Evolutionary conservation across 495 filamentous ascomycete genomes (phyloP).

Genomic region (Cercophora scortea): DNA sequence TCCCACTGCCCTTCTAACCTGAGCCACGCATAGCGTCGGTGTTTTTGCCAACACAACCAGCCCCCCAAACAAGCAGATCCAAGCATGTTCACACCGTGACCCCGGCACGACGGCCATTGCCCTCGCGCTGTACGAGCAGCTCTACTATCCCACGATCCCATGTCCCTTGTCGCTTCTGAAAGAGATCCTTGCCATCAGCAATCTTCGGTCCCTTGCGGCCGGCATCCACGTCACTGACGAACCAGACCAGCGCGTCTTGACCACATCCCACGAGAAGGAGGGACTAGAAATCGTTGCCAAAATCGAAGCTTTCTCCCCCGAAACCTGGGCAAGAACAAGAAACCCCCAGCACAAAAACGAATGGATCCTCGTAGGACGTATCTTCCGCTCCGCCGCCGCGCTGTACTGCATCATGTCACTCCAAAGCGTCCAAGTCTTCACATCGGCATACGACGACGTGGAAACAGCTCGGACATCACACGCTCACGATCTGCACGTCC

Average conservation of each 20-base stretch:
- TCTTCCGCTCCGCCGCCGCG: constrained; percentile 18
- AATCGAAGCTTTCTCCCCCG: constrained; percentile 17
- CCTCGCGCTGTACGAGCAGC: constrained; percentile 7
- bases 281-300: constrained; percentile 1
- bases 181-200: constrained; percentile 20
- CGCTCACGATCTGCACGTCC: too few relatives aligned
- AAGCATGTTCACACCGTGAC: constrained; percentile 1
- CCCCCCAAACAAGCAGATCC: constrained; percentile 17
- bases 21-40: constrained; percentile 9
- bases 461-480: too few relatives aligned
- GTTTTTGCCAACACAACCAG: constrained; percentile 27
- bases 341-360: constrained; percentile 8
- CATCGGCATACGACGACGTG: too few relatives aligned
- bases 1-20: background rate
- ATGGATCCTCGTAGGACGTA: constrained; percentile 15
- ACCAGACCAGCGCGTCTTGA: background rate
- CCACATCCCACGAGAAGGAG: background rate
- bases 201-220: constrained; percentile 15
- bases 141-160: constrained; percentile 12
- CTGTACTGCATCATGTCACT: constrained; percentile 29
- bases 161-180: constrained; percentile 12
- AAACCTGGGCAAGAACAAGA: constrained; percentile 17
- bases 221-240: background rate
- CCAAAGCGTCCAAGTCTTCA: constrained; percentile 11
- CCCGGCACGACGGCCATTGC: constrained; percentile 11